phyloP scores from a whole-genome alignment of 805 yeast genomes.

The Limtongozyma cylindracea region DNA sequence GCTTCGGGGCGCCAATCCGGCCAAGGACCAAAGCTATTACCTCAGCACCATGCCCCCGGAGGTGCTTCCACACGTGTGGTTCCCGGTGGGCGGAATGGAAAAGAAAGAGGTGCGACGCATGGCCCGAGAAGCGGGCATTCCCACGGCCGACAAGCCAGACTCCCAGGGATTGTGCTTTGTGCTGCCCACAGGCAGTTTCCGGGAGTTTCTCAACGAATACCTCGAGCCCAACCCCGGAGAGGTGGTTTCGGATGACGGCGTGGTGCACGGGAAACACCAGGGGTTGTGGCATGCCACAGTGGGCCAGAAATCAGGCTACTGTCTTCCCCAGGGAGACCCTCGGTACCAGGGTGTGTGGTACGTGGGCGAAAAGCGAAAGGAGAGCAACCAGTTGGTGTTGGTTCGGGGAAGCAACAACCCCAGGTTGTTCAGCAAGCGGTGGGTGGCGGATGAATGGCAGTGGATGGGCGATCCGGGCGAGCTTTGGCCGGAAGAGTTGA shows the following conservation, averaged over 20 bases:
- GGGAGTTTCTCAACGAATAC: conserved; percentile 51
- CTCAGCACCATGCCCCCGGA: conserved; percentile 34
- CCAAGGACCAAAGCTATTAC: conserved; percentile 83
- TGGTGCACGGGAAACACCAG: conserved; percentile 53
- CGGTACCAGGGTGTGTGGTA: conserved; percentile 62
- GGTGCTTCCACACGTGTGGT: conserved; percentile 21
- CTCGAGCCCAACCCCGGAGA: conserved; percentile 53
- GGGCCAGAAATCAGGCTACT: conserved; percentile 61
- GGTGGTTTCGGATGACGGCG: conserved; percentile 52
- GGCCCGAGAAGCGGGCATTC: conserved; percentile 28
- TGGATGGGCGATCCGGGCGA: conserved; percentile 15
- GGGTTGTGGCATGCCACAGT: conserved; percentile 93
- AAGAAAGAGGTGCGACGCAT: conserved; percentile 53
- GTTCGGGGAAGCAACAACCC: conserved; percentile 44
- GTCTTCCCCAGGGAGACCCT: conserved; percentile 82
- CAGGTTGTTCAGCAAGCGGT: conserved; percentile 18
- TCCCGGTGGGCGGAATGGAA: conserved; percentile 61
- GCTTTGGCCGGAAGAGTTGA: conserved; percentile 6
- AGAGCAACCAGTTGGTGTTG: conserved; percentile 50
- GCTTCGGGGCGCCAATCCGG: conserved; percentile 25
- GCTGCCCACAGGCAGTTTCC: conserved; percentile 32
- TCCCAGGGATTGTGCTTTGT: conserved; percentile 94
- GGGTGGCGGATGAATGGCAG: conserved; percentile 18
- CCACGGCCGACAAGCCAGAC: conserved; percentile 63
- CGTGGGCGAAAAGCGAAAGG: conserved; percentile 42